Conservation (phyloP, 352 stramenopile genomes). For the Phytophthora quininea region DNA sequence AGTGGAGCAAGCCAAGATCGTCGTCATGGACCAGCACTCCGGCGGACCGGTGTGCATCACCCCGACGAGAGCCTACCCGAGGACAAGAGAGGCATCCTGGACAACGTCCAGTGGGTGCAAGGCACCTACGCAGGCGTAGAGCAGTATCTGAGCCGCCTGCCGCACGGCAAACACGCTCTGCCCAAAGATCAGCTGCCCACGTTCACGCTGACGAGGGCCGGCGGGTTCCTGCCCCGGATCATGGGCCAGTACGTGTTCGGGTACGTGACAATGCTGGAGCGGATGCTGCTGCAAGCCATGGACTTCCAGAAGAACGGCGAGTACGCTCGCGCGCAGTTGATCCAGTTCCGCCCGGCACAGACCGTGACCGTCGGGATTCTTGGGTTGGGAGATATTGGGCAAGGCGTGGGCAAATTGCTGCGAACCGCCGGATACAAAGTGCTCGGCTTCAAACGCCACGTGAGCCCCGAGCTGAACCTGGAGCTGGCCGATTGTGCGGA, state of each 20-base stretch:
- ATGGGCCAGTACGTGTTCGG: constrained; percentile 82
- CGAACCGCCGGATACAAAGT: constrained; percentile 63
- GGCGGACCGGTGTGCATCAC: constrained; percentile 48
- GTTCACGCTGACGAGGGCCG: constrained; percentile 63
- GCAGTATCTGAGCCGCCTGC: constrained; percentile 49
- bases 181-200: constrained; percentile 13
- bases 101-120: constrained; percentile 66
- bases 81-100: constrained; percentile 45
- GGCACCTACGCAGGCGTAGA: constrained; percentile 75
- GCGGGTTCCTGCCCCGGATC: constrained; percentile 50
- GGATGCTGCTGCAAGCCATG: constrained; percentile 58
- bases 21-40: constrained; percentile 51
- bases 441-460: constrained; percentile 68
- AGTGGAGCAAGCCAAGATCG: constrained; percentile 34
- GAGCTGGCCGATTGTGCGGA: constrained; percentile 30
- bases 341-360: constrained; percentile 54
- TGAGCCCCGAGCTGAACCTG: constrained; percentile 19
- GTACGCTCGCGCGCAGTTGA: constrained; percentile 43
- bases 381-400: constrained; percentile 67
- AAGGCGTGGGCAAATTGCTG: constrained; percentile 57
- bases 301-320: constrained; percentile 42
- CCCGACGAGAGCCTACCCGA: constrained; percentile 24
- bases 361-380: constrained; percentile 62
- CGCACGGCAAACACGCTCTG: constrained; percentile 9
- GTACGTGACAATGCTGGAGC: constrained; percentile 58